Evolutionary conservation across 352 stramenopile species (phyloP), one percentile per base, ranked within the genome.

Genomic region (Phytophthora palmivora): DNA sequence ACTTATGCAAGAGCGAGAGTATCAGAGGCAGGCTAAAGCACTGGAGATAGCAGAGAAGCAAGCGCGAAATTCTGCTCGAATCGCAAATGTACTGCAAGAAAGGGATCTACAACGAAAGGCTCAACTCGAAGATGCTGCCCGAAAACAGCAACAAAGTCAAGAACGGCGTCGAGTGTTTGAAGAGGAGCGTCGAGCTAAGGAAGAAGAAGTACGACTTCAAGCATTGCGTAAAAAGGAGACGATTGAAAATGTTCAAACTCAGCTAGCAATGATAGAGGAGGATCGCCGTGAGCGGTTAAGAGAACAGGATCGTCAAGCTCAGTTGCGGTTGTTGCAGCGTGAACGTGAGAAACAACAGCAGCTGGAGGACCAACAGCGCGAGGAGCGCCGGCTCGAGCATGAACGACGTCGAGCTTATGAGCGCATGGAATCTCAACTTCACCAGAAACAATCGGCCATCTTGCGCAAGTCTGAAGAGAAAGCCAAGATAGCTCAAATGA

Each of bases 141-240:
- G 73, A 6, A 90, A 90, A 44, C 84, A 92, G 16, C 63, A 81
- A 15, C 69, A 88, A 22, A 88, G 74, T 48, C 81, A 94, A 55
- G 75, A 80, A 54, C 78, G 84, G 10, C 69, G 78, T 19, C 44
- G 59, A 46, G 54, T 65, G 10, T 74, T 80, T 49, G 71, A 86
- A 24, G 61, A 82, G 33, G 79, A 89, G 18, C 74, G 82, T 1
- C 70, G 45, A 18, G 37, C 62, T 33, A 70, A 70, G 47, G 83
- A 94, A 34, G 68, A 81, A 8, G 79, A 89, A 22, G 58, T 84
- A 0, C 70, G 81, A 15, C 38, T 72, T 4, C 70, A 87, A 37
- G 72, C 66, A 11, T 58, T 72, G 2, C 76, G 67, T 19, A 90
- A 89, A 44, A 85, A 89, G 55, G 79, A 91, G 24, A 58, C 63